Evolutionary conservation across 2,329 filamentous ascomycete genomes (phyloP).

Genomic region (Verticillium dahliae): DNA sequence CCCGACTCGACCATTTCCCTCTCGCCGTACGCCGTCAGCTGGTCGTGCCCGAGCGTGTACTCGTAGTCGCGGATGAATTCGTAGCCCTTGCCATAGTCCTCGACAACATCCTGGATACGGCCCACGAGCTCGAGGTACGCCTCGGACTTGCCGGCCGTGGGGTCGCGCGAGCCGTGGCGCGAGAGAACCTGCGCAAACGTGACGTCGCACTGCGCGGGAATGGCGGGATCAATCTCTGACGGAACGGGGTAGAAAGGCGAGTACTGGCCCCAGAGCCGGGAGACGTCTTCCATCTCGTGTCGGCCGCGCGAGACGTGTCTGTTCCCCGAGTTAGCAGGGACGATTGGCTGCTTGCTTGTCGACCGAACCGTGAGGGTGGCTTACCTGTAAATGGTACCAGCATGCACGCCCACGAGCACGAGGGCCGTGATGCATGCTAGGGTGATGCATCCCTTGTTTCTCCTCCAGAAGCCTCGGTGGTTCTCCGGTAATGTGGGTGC

Average conservation of each 20-base stretch:
- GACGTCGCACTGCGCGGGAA: constrained; percentile 63
- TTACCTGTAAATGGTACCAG: not conserved
- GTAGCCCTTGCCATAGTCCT: constrained; percentile 55
- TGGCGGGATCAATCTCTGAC: constrained; percentile 52
- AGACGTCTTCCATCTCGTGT: constrained; percentile 40
- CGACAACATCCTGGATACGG: constrained; percentile 53
- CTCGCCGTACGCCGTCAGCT: constrained; percentile 61
- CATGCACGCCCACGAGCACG: not conserved
- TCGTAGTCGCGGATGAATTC: constrained; percentile 66
- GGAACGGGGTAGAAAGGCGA: constrained; percentile 75
- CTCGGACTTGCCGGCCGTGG: constrained; percentile 61
- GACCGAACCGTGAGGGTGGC: not conserved
- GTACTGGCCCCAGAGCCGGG: constrained; percentile 79
- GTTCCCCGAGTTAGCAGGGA: too few species aligned
- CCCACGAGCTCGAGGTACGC: constrained; percentile 58
- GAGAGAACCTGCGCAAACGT: constrained; percentile 79
- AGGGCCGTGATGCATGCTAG: not conserved
- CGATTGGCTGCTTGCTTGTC: not conserved
- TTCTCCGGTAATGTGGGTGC: not conserved
- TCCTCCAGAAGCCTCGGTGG: not conserved
- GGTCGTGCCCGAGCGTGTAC: constrained; percentile 64
- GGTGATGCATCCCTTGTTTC: not conserved
- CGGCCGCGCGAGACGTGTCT: constrained; percentile 32
- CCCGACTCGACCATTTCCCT: constrained; percentile 70
- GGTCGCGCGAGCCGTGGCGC: constrained; percentile 78